These are phyloP conservation scores for Annona squamosa DNA, from an alignment of 164 flowering plant genomes.

Conservation along the genomic window DNA sequence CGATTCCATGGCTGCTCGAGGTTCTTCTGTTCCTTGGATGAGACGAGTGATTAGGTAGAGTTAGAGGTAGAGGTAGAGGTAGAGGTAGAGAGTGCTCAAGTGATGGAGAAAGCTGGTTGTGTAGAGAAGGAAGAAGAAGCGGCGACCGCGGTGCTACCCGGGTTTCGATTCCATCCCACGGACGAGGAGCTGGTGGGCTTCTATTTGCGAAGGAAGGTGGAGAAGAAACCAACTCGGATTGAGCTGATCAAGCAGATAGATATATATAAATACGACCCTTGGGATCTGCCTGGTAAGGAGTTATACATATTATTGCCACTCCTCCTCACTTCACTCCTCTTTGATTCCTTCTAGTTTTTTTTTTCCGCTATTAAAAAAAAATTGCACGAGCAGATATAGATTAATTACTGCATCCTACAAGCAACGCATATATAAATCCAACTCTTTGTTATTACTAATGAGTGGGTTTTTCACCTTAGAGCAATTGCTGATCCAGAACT, in stretches of 20 bases:
- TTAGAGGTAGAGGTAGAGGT: too few relatives aligned
- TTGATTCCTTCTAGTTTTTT: too few relatives aligned
- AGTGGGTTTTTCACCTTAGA: too few relatives aligned
- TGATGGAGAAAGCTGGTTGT: neutral
- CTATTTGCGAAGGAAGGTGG: conserved; percentile 65
- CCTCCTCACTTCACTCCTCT: too few relatives aligned
- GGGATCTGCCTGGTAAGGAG: conserved; percentile 93
- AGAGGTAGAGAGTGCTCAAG: neutral
- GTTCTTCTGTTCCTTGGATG: neutral
- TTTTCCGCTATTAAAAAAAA: too few relatives aligned
- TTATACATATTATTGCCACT: too few relatives aligned
- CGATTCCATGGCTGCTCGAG: neutral
- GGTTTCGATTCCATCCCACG: conserved; percentile 84
- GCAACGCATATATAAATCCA: too few relatives aligned
- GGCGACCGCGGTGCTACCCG: conserved; percentile 50
- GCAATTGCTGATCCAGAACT: too few relatives aligned
- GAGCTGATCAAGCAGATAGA: conserved; percentile 76
- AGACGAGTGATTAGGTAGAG: neutral
- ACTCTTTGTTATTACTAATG: too few relatives aligned
- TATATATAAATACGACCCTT: conserved; percentile 79
- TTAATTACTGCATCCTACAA: too few relatives aligned
- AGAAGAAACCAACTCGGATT: conserved; percentile 44
- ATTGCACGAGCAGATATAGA: too few relatives aligned
- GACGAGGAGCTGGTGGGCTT: conserved; percentile 83
- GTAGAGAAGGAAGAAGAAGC: conserved; percentile 24